Percentiles rank a stretch among this genome's conserved stretches.
Conservation (phyloP, 768 basidiomycete species). For the Suillus hirtellus region DNA sequence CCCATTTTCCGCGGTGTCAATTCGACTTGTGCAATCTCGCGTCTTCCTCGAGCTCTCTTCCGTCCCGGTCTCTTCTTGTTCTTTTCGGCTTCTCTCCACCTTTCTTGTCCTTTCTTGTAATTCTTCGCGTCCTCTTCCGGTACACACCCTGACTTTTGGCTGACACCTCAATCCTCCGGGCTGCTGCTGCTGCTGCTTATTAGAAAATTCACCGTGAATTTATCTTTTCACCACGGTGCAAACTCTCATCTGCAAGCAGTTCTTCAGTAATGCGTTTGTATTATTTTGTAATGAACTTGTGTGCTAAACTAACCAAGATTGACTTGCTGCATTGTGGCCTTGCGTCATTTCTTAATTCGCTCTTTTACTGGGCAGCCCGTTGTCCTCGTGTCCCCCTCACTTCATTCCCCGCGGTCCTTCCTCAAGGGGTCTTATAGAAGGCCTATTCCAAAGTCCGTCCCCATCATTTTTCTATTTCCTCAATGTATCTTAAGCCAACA, state of each 20-base stretch:
- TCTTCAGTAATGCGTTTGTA: constrained; percentile 20
- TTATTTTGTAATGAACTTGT: constrained; percentile 18
- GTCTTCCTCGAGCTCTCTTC: neutral
- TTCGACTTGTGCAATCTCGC: constrained; percentile 12
- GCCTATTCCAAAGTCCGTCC: constrained; percentile 26
- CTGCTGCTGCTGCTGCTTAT: neutral
- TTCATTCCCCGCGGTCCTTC: constrained; percentile 29
- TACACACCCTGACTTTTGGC: too few relatives aligned
- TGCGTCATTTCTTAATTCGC: constrained; percentile 25
- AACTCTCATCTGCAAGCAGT: constrained; percentile 6
- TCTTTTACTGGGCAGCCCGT: constrained; percentile 23
- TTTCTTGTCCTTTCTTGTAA: constrained; percentile 5
- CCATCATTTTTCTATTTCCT: constrained; percentile 10
- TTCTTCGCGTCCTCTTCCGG: neutral
- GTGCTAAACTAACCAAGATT: constrained; percentile 19
- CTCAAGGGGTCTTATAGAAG: constrained; percentile 23
- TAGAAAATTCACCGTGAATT: constrained; percentile 13
- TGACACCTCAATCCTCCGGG: neutral
- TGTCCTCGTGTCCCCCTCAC: constrained; percentile 32
- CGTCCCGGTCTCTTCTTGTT: neutral
- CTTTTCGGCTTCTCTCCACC: neutral
- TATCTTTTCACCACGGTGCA: constrained; percentile 8
- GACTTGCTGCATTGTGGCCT: constrained; percentile 17
- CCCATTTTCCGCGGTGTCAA: constrained; percentile 17
- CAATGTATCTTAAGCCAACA: constrained; percentile 20